These are phyloP conservation scores for Celoporthe dispersa DNA, from an alignment of 2,329 filamentous ascomycete genomes.

Conservation along the genomic window DNA sequence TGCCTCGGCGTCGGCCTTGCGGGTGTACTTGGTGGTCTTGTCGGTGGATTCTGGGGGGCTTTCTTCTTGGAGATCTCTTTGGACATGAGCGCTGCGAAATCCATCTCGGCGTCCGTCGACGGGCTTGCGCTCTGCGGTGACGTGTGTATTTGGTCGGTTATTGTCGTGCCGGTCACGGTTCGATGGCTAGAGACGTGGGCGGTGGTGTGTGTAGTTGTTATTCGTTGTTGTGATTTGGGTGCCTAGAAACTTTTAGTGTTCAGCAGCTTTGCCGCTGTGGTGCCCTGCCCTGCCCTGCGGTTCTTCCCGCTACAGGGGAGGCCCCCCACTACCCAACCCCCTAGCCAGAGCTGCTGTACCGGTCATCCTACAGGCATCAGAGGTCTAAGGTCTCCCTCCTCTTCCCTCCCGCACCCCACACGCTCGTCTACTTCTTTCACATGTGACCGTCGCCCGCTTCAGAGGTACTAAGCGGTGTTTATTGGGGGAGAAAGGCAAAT, in stretches of 20 bases:
- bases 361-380: not conserved
- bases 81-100: conserved; percentile 93
- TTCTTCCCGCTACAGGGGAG: conserved; percentile 17
- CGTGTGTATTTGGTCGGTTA: not conserved
- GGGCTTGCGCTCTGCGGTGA: not conserved
- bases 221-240: not conserved
- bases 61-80: conserved; percentile 88
- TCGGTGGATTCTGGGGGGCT: conserved; percentile 36
- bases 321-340: not conserved
- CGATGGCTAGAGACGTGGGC: not conserved
- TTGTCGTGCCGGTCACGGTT: not conserved
- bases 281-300: conserved; percentile 11
- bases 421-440: not conserved
- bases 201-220: not conserved
- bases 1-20: conserved; percentile 84
- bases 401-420: not conserved
- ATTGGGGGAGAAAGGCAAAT: not conserved
- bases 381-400: not conserved
- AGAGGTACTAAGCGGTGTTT: not conserved
- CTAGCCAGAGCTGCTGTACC: conserved; percentile 3
- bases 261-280: conserved; percentile 5
- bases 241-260: not conserved
- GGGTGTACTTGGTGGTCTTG: conserved; percentile 70
- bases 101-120: conserved; percentile 63
- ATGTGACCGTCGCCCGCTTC: not conserved